Base-by-base conservation (phyloP, 495 filamentous ascomycete genomes). In the Podospora fimiseda region DNA sequence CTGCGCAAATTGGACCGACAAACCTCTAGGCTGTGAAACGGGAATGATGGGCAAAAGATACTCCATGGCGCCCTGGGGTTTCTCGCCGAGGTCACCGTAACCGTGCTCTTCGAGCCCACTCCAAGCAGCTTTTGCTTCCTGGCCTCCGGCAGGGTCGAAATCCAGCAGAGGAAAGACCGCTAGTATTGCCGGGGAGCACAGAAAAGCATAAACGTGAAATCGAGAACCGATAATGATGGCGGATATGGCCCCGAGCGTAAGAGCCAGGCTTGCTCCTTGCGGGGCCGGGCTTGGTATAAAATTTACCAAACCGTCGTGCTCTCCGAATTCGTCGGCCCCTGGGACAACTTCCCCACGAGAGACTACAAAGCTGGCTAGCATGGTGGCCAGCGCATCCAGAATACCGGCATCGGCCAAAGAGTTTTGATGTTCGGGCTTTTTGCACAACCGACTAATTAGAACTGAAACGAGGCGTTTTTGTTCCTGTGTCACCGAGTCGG, bases 181-280 rank as follows among this genome's bases (percentile, higher is more conserved):
- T 15, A 86, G 64, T 16, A 96, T 86, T 1, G 83, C 75, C 2
- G 87, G 85, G 0, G 89, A 90, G 53, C 83, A 88, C 20, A 95
- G 70, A 51, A 97, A 81, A 56, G 88, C 80, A 51, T 83, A 81
- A 14, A 86, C 83, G 15, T 89, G 81, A 69, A 81, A 86, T 48
- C 84, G 85, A 0, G 93, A 96, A 55, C 86, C 79, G 39, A 83
- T 76, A 51, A 96, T 81, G 40, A 97, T 90, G 38, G 82, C 78
- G 9, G 83, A 80, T 41, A 94, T 81, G 1, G 91, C 88, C 52
- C 90, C 86, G n/a, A 98, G 69, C 42, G 94, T 79, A 22, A 81
- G 76, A 6, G 83, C 76, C 40, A 95, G 68, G 27, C 80, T 76
- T n/a, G 77, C 75, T 9, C 73, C 72, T 22, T 68, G 69, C 1